Evolutionary conservation across 140 eudicot genomes (phyloP), one percentile per base, ranked within the genome.

Genomic region (Oenanthe javanica): DNA sequence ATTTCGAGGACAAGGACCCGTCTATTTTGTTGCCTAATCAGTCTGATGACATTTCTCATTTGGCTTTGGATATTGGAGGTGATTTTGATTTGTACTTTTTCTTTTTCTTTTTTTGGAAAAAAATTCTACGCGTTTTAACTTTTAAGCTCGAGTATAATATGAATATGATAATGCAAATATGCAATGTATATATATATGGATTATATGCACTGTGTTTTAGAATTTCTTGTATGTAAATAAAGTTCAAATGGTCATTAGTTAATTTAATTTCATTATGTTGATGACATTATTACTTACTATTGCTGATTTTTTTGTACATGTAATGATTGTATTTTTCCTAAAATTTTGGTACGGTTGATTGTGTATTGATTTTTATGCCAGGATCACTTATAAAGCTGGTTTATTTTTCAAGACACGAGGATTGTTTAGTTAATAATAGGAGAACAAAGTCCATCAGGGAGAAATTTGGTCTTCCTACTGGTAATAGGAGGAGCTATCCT

Each of bases 61-160:
- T 92, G 86, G 97, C 99, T 77, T 79, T 95, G 67, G 99, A 95
- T 72, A 95, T 95, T 87, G 99, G 99, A 90, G 99, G 97, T 95
- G 36, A 79, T 31, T 31, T 31, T 31, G 31, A 31, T 31, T 31
- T 31, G 31, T 31, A 31, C 31, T 31, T 31, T 31, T 31, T 16
- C 6, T 42, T 71, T 71, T 1, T 9, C 47, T 38, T 9, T 9
- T 46, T 40, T 27, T 72, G 0, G 3, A 42, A 7, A 43, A 31
- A 31, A 31, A 31, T 31, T 31, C 31, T 31, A 31, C 31, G 31
- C 31, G 31, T 31, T 31, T 31, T 31, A 31, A 31, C 31, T 31
- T 31, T 31, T 31, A 31, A 31, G 31, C 31, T 31, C 31, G 31
- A 31, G 31, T 31, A 31, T 31, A 31, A 31, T 31, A 31, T 31